Conservation (phyloP, 2,329 filamentous ascomycete genomes). For the Aspergillus texensis region DNA sequence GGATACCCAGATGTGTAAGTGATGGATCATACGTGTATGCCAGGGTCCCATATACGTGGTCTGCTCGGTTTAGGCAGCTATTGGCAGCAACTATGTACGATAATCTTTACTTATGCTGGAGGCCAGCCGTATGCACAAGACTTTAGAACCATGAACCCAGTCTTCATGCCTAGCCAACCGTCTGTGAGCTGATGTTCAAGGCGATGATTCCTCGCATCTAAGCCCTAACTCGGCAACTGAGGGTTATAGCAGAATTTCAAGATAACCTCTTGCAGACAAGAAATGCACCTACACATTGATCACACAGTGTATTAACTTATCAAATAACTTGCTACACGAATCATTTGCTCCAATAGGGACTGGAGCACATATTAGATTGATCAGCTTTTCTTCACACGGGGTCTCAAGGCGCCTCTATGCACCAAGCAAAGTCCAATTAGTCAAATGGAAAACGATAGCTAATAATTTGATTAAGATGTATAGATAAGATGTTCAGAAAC, state of each 20-base stretch:
- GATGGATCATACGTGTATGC: background rate
- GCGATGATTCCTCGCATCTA: too few relatives aligned
- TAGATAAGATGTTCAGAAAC: background rate
- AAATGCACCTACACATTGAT: background rate
- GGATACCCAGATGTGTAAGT: background rate
- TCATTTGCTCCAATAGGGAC: background rate
- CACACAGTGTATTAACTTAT: background rate
- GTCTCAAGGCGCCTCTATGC: background rate
- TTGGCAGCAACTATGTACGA: too few relatives aligned
- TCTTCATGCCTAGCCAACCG: background rate
- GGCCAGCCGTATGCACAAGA: background rate
- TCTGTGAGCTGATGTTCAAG: background rate
- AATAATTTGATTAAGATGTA: background rate
- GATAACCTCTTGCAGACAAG: background rate
- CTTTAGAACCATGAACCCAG: background rate
- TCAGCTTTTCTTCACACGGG: background rate
- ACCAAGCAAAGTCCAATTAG: background rate
- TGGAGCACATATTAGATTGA: background rate
- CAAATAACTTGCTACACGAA: background rate
- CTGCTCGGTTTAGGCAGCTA: too few relatives aligned
- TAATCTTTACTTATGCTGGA: background rate
- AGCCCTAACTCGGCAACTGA: background rate
- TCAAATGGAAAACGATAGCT: background rate
- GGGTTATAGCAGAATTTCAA: background rate
- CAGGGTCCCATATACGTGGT: background rate